phyloP scores from a whole-genome alignment of 2,329 filamentous ascomycete genomes.

The Dothideomycetes sp. region DNA sequence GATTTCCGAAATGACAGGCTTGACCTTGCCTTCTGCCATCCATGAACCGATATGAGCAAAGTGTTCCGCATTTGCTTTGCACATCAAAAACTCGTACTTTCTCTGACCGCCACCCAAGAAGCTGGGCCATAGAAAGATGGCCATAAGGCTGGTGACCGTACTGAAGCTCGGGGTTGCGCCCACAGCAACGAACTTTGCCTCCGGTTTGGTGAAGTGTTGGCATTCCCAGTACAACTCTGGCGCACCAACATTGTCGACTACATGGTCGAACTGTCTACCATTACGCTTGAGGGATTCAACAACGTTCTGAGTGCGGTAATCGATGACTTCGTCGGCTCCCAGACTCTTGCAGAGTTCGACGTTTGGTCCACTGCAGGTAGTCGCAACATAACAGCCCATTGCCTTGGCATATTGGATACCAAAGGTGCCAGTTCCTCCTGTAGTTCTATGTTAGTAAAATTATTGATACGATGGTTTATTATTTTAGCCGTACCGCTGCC shows the following conservation, averaged over 20 bases:
- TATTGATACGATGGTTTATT: too few species aligned
- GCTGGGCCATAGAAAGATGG: constrained; percentile 35
- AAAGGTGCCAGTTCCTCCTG: constrained; percentile 52
- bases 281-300: constrained; percentile 37
- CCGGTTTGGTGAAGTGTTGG: constrained; percentile 41
- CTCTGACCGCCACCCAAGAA: constrained; percentile 45
- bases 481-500: too few species aligned
- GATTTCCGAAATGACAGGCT: constrained; percentile 45
- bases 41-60: constrained; percentile 43
- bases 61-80: constrained; percentile 33
- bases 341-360: constrained; percentile 47
- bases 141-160: constrained; percentile 24
- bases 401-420: constrained; percentile 56
- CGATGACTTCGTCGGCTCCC: constrained; percentile 55
- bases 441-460: too few species aligned
- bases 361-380: constrained; percentile 50
- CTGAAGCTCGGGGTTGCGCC: constrained; percentile 31
- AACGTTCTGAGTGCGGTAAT: constrained; percentile 47
- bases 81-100: constrained; percentile 32
- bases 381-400: constrained; percentile 50
- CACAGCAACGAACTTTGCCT: constrained; percentile 46
- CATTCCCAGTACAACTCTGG: constrained; percentile 46
- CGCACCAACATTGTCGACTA: constrained; percentile 50
- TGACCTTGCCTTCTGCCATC: constrained; percentile 52
- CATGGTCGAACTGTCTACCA: constrained; percentile 41